Evolutionary conservation across 495 filamentous ascomycete genomes (phyloP).

Genomic region (Mytilinidion resinicola): DNA sequence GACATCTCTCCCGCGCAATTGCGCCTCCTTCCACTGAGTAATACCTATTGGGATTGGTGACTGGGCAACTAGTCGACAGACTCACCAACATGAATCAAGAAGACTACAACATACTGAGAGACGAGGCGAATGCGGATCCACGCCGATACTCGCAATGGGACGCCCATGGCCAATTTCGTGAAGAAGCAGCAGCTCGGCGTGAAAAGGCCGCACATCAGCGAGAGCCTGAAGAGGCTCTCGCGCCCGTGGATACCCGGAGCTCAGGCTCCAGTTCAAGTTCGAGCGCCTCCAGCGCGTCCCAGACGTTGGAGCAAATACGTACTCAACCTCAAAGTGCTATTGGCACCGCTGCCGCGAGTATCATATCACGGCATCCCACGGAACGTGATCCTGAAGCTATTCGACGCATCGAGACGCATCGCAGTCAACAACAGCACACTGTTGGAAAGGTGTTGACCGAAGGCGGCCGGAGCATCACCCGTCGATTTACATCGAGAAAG

Average conservation of each 20-base stretch:
- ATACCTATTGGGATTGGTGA: too few relatives aligned
- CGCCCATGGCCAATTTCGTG: background rate
- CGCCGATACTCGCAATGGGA: background rate
- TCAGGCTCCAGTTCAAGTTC: background rate
- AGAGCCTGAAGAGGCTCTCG: background rate
- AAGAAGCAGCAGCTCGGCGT: background rate
- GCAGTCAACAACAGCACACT: conserved; percentile 2
- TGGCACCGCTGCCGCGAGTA: background rate
- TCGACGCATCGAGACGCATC: background rate
- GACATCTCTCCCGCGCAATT: too few relatives aligned
- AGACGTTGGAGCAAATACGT: background rate
- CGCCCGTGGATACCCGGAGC: background rate
- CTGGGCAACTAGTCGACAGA: too few relatives aligned
- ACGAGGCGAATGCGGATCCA: conserved; percentile 3
- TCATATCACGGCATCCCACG: conserved; percentile 3
- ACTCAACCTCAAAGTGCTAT: background rate
- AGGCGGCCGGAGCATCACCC: too few relatives aligned
- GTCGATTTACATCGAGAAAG: background rate
- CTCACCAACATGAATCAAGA: background rate
- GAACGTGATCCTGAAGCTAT: conserved; percentile 1
- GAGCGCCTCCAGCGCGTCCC: background rate
- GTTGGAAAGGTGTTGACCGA: background rate
- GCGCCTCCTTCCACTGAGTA: too few relatives aligned
- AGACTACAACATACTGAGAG: conserved; percentile 1
- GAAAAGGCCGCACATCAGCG: background rate